Evolutionary conservation across 768 basidiomycete genomes (phyloP).

Genomic region (Paxillus rubicundulus): DNA sequence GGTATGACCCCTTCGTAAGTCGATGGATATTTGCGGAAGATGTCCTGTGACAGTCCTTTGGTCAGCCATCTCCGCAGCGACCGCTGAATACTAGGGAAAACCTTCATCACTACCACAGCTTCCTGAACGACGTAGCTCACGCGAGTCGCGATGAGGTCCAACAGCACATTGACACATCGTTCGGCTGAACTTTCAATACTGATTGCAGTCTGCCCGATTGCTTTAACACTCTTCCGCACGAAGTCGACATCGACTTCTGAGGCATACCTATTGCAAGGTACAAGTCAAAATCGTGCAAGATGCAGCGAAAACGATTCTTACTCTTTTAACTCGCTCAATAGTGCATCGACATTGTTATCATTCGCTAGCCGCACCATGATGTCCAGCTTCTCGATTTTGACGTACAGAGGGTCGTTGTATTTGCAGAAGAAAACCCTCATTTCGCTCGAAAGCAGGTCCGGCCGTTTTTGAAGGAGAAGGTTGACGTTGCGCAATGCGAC

Average conservation of each 20-base stretch:
- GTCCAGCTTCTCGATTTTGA: conserved; percentile 97
- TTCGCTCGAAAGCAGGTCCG: conserved; percentile 89
- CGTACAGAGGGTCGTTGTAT: conserved; percentile 98
- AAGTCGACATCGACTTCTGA: conserved; percentile 99
- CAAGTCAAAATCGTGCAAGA: conserved; percentile 2
- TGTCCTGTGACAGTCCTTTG: conserved; percentile 58
- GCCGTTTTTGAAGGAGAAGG: conserved; percentile 88
- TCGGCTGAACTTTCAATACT: conserved; percentile 93
- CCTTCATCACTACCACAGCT: conserved; percentile 99
- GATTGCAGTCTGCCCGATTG: conserved; percentile 94
- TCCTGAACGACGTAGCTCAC: conserved; percentile 99
- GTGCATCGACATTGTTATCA: conserved; percentile 91
- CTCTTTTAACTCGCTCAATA: conserved; percentile 96
- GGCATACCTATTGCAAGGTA: conserved; percentile 62
- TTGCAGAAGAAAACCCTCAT: conserved; percentile 99
- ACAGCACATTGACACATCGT: conserved; percentile 88
- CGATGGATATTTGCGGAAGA: conserved; percentile 95
- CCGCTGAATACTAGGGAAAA: conserved; percentile 28
- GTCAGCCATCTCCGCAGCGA: not conserved
- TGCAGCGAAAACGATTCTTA: conserved; percentile 37
- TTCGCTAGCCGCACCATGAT: conserved; percentile 94
- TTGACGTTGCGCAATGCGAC: conserved; percentile 97
- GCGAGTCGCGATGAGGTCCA: conserved; percentile 89
- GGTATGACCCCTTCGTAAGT: conserved; percentile 98
- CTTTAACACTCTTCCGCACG: conserved; percentile 90